Conservation (phyloP, 768 basidiomycete genomes). For the Leccinum incarnatum region DNA sequence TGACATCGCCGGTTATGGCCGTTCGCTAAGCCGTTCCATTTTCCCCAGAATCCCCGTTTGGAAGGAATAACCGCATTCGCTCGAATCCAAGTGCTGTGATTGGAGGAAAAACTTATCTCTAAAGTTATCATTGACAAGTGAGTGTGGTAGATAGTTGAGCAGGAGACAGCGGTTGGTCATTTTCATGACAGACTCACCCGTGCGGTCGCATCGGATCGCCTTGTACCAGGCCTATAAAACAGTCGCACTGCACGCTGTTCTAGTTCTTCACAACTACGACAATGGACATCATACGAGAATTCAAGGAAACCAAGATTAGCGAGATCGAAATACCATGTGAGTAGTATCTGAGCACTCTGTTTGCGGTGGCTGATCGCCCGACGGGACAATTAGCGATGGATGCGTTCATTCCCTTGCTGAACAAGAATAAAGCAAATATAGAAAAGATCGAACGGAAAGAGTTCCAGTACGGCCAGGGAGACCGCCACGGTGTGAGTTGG, state of each 20-base stretch:
- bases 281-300: constrained; percentile 38
- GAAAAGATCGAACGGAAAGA: constrained; percentile 47
- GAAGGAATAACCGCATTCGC: not conserved
- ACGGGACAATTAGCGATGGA: constrained; percentile 37
- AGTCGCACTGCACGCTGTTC: not conserved
- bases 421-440: constrained; percentile 47
- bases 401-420: constrained; percentile 50
- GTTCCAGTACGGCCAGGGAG: constrained; percentile 49
- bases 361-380: constrained; percentile 3
- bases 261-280: not conserved
- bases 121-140: no score
- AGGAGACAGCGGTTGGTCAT: not conserved
- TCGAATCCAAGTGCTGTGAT: no score
- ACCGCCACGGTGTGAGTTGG: constrained; percentile 39
- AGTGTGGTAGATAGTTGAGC: no score
- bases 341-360: constrained; percentile 3
- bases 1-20: no score
- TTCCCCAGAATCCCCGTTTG: no score
- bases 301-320: constrained; percentile 30
- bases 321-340: constrained; percentile 36
- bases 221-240: not conserved
- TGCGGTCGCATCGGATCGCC: not conserved
- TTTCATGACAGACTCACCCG: not conserved
- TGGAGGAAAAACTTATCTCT: no score
- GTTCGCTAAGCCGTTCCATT: no score